Base-by-base conservation (phyloP, 176 grass and related monocot genomes). In the Saccharum officinarum region DNA sequence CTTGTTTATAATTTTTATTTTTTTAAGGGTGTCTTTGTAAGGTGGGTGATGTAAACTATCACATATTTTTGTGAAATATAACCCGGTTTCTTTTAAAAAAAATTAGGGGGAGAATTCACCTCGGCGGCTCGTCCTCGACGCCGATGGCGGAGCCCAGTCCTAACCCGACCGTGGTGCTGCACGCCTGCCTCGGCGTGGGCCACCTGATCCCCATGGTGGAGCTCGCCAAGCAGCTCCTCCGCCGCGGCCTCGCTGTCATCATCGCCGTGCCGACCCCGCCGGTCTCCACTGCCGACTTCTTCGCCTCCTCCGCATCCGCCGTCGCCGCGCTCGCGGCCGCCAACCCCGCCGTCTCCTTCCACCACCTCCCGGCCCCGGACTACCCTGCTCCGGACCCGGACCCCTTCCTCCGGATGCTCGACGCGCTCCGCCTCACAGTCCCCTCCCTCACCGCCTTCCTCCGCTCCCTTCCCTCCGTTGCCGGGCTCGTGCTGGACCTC, bases 181-280 rank as follows among this genome's bases (percentile, higher is more conserved):
- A 91, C 80, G 70, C 86, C 9, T 76, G 39, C 57, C 72, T 81
- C 42, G 92, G 77, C 23, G 80, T 94, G 65, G 88, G 86, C 86
- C 93, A 95, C 83, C 81, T 92, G 11, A 79, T 80, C 70, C 86
- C 90, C 20, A 91, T 95, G 88, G 82, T 95, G 49, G 87, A 95
- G 57, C 71, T 95, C 33, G 86, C 86, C 74, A 89, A 91, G 88
- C 82, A 84, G 69, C 76, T 95, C 17, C 57, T 71, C 69, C 42
- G 41, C 47, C 79, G 75, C 37, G 80, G 82, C 76, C 38, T 95
- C 30, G 10, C 71, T n/a, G 83, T 88, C 70, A 62, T 77, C 60
- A n/a, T 92, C 61, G 78, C 84, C 59, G 49, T 86, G 20, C 76
- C 83, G 22, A 85, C 88, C 23, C 80, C 66, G 34, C 84, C 82